Conservation (phyloP, 2,329 filamentous ascomycete species). For the Penicillium occitanis region DNA sequence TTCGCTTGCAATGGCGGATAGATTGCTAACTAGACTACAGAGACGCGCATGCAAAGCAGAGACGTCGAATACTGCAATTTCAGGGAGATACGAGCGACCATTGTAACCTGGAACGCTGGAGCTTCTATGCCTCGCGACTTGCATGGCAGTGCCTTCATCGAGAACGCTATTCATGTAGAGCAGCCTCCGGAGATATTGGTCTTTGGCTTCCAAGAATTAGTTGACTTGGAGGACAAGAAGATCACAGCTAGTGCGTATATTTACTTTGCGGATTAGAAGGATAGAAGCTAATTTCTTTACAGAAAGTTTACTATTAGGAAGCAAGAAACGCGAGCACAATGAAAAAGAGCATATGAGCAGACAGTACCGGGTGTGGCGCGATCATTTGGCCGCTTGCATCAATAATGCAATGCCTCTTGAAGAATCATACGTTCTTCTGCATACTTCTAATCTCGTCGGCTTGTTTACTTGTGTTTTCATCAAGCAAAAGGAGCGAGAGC, state of each 20-base stretch:
- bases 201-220: slow-evolving; percentile 98
- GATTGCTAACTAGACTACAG: slow-evolving; percentile 42
- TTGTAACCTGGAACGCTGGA: slow-evolving; percentile 96
- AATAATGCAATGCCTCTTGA: slow-evolving; percentile 78
- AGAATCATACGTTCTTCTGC: slow-evolving; percentile 78
- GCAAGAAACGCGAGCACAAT: slow-evolving; percentile 75
- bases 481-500: slow-evolving; percentile 71
- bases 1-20: neutral
- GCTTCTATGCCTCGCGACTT: slow-evolving; percentile 88
- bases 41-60: slow-evolving; percentile 78
- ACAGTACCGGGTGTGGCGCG: slow-evolving; percentile 94
- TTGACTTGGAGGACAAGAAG: slow-evolving; percentile 95
- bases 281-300: neutral
- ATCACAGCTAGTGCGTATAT: slow-evolving; percentile 75
- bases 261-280: neutral
- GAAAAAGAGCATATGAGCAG: slow-evolving; percentile 90
- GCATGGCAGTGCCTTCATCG: slow-evolving; percentile 76
- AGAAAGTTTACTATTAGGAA: slow-evolving; percentile 78
- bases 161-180: slow-evolving; percentile 72
- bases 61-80: slow-evolving; percentile 85
- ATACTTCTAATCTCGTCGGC: slow-evolving; percentile 86
- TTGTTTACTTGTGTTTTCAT: slow-evolving; percentile 96
- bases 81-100: slow-evolving; percentile 72
- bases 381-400: slow-evolving; percentile 78
- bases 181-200: slow-evolving; percentile 84